Base-by-base conservation (phyloP, 108 stramenopile genomes). In the Cyclotella baltica region DNA sequence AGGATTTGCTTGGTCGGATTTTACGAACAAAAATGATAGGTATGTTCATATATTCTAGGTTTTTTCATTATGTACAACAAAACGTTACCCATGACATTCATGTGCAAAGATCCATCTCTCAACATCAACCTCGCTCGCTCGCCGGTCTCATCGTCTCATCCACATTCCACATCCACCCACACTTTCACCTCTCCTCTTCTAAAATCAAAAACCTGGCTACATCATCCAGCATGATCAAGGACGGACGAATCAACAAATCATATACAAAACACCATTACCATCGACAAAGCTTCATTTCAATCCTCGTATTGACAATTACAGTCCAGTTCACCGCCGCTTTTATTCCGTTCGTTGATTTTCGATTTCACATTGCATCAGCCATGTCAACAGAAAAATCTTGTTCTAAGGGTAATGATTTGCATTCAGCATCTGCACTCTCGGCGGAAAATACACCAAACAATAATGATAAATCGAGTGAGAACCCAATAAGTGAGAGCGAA, bases 311-410 rank as follows among this genome's bases (percentile, higher is more conserved):
- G 33, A 29, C 30, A 0, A 33, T 53, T 0, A 34, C 35, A 1
- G 3, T 63, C 20, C 33, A 64, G 19, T 34, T 59, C 4, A 27
- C 47, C 23, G 53, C 27, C 35, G 76, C 76, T 25, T 77, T 69
- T 33, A 62, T 51, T 48, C 62, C 68, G 4, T 61, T 28, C 15
- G n/a, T 70, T 40, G 55, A 27, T 25, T 20, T 1, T 30, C 53
- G 0, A 22, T 19, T 77, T 29, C 43, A 37, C 33, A 48, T 30
- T 51, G 62, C 40, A 11, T 73, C 72, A 13, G 79, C 72, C 59
- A 80, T 80, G 79, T 37, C 79, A 25, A 53, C 79, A 2, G 72
- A 61, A 10, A 62, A 40, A 36, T 70, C 70, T 2, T 57, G 35
- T 20, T 25, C 70, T 3, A 70, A 56, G 20, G 33, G 2, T 30